Evolutionary conservation across 352 stramenopile genomes (phyloP).

Genomic region (Phytophthora megakarya): DNA sequence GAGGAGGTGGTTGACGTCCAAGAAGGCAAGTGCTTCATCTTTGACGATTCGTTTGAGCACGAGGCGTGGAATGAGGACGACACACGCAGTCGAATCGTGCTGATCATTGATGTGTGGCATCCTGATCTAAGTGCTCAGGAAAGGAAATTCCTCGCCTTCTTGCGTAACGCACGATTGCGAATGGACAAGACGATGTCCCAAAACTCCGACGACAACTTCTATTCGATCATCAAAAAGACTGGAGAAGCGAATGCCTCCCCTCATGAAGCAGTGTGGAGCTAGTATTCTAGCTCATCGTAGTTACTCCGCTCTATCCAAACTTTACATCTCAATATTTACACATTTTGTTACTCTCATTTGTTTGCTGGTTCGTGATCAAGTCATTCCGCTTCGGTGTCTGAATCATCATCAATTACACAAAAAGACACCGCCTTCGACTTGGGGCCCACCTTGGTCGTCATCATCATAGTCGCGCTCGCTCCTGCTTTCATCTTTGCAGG

Average conservation of each 20-base stretch:
- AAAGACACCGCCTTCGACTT: conserved; percentile 25
- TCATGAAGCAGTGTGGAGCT: conserved; percentile 59
- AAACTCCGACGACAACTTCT: conserved; percentile 64
- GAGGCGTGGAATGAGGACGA: conserved; percentile 96
- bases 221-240: conserved; percentile 70
- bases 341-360: background rate
- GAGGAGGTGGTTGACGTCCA: conserved; percentile 68
- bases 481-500: conserved; percentile 9
- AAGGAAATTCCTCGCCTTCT: conserved; percentile 85
- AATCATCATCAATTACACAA: conserved; percentile 36
- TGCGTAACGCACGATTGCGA: conserved; percentile 72
- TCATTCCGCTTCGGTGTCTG: conserved; percentile 40
- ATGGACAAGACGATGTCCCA: conserved; percentile 57
- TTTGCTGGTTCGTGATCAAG: background rate
- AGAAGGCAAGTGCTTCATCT: conserved; percentile 94
- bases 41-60: conserved; percentile 99
- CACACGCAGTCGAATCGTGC: conserved; percentile 83
- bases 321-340: conserved; percentile 13
- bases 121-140: conserved; percentile 90
- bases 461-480: background rate
- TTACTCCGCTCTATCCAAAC: conserved; percentile 18
- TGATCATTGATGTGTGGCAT: conserved; percentile 97
- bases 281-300: conserved; percentile 8
- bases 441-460: background rate
- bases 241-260: conserved; percentile 38